phyloP scores from a whole-genome alignment of 2,329 filamentous ascomycete genomes.

The Aspergillus neotritici region DNA sequence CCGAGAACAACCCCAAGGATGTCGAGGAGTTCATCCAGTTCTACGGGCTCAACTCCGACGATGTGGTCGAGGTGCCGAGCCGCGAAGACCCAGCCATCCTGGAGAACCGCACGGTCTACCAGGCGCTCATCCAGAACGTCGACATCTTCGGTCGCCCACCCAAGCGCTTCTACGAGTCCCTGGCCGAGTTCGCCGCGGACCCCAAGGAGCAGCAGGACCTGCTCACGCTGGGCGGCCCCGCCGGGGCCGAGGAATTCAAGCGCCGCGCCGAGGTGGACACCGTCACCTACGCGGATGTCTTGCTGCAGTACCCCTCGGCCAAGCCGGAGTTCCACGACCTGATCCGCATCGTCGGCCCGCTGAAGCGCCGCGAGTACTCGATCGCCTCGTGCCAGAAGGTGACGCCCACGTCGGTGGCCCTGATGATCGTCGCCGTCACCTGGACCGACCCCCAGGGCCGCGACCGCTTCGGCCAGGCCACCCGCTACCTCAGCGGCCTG shows the following conservation, averaged over 20 bases:
- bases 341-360: constrained; percentile 75
- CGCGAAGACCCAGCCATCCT: constrained; percentile 68
- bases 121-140: constrained; percentile 83
- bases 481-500: constrained; percentile 76
- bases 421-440: constrained; percentile 96
- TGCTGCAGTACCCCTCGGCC: constrained; percentile 84
- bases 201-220: constrained; percentile 77
- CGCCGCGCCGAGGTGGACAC: constrained; percentile 84
- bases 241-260: constrained; percentile 88
- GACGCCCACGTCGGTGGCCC: constrained; percentile 77
- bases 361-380: constrained; percentile 98
- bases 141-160: constrained; percentile 96
- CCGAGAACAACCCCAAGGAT: constrained; percentile 77
- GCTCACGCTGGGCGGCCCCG: constrained; percentile 66
- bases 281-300: constrained; percentile 81
- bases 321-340: constrained; percentile 86
- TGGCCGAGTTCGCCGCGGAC: constrained; percentile 80
- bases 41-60: constrained; percentile 77
- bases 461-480: constrained; percentile 87
- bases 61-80: constrained; percentile 84
- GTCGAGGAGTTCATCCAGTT: constrained; percentile 81
- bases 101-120: constrained; percentile 88
- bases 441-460: constrained; percentile 88
- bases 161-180: constrained; percentile 93
- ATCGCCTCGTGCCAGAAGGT: constrained; percentile 97